Evolutionary conservation across 2,329 filamentous ascomycete species (phyloP).

Genomic region (Phialemoniopsis sp.): DNA sequence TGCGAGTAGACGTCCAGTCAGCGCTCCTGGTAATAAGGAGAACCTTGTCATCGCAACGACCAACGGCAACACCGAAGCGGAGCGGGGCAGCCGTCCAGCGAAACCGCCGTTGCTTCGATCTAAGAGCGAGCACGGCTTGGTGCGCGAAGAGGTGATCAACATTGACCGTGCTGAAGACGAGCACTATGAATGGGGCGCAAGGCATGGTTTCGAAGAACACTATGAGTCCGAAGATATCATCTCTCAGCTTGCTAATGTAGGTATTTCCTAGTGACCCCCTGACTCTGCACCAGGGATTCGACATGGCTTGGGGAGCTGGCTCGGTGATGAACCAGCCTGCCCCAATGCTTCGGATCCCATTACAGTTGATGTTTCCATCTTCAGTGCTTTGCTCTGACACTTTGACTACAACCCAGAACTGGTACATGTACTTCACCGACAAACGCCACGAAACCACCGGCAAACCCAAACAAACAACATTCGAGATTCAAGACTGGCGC

Average conservation of each 20-base stretch:
- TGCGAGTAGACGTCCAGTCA: conserved; percentile 33
- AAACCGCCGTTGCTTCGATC: conserved; percentile 52
- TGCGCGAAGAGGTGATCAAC: conserved; percentile 23
- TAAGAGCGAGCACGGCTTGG: conserved; percentile 50
- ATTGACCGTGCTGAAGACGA: conserved; percentile 38
- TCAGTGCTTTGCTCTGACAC: neutral
- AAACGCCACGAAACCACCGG: conserved; percentile 95
- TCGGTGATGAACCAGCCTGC: too few species aligned
- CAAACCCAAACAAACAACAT: conserved; percentile 66
- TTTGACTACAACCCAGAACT: conserved; percentile 61
- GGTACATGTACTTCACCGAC: conserved; percentile 99
- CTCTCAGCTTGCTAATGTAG: conserved; percentile 74
- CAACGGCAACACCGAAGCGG: conserved; percentile 21
- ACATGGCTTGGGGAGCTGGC: too few species aligned
- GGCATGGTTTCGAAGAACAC: conserved; percentile 90
- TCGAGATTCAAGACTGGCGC: conserved; percentile 84
- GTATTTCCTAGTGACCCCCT: too few species aligned
- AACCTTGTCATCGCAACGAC: conserved; percentile 4
- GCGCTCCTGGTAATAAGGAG: conserved; percentile 37
- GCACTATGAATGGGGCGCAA: conserved; percentile 51
- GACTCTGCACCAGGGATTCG: too few species aligned
- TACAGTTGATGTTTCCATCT: neutral
- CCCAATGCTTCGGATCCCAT: too few species aligned
- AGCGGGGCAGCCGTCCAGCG: conserved; percentile 25
- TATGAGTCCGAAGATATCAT: conserved; percentile 89